These are phyloP conservation scores for Talaromyces sp. DNA, from an alignment of 2,329 filamentous ascomycete genomes.

Conservation along the genomic window DNA sequence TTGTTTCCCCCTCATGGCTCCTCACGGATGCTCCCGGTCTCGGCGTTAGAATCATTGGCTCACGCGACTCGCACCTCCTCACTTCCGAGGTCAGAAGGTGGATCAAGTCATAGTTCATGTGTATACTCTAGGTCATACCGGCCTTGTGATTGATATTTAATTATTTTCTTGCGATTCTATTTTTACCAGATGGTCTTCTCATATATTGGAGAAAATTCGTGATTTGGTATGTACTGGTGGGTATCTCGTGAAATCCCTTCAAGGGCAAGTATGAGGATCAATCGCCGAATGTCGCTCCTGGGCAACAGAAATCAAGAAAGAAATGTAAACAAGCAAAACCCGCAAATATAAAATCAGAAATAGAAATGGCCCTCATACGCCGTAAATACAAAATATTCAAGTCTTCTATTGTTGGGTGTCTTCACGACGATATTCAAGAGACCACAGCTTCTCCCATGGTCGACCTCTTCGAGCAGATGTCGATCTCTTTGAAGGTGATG, in stretches of 20 bases:
- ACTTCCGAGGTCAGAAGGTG: background rate
- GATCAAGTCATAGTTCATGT: no score
- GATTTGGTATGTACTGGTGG: constrained; percentile 14
- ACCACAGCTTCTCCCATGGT: constrained; percentile 49
- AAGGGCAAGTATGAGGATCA: constrained; percentile 5
- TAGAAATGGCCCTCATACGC: background rate
- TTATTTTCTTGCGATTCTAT: no score
- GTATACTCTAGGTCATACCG: no score
- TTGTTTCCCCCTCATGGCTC: background rate
- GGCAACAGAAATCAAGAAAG: background rate
- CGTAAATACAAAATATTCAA: constrained; percentile 2
- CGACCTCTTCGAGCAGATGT: constrained; percentile 31
- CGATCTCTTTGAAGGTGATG: constrained; percentile 31
- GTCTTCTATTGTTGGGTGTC: constrained; percentile 24
- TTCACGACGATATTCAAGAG: constrained; percentile 46
- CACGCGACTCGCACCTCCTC: background rate
- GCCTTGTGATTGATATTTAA: no score
- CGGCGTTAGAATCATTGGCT: background rate
- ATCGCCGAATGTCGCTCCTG: background rate
- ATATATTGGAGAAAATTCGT: background rate
- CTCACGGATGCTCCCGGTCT: background rate
- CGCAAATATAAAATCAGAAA: constrained; percentile 5
- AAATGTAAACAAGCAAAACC: constrained; percentile 5
- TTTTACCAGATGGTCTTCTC: no score
- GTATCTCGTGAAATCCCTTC: constrained; percentile 21